Conservation (phyloP, 2,329 filamentous ascomycete species). For the Colletotrichum truncatum region DNA sequence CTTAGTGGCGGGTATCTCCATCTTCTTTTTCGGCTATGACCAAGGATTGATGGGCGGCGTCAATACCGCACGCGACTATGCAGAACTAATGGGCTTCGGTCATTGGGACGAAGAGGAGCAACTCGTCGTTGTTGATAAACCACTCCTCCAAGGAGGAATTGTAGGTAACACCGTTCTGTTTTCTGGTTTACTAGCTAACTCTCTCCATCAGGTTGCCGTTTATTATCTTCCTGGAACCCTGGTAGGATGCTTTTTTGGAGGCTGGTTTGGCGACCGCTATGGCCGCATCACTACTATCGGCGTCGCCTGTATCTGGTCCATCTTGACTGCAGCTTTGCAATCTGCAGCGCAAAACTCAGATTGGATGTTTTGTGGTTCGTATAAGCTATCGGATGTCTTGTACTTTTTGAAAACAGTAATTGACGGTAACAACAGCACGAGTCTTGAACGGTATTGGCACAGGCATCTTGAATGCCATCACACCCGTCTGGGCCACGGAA, state of each 20-base stretch:
- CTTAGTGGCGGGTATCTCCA: constrained; percentile 69
- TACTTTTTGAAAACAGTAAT: neutral
- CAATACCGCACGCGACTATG: constrained; percentile 72
- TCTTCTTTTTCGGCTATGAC: constrained; percentile 74
- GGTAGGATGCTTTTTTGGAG: constrained; percentile 69
- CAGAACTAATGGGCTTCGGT: constrained; percentile 71
- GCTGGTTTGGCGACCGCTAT: constrained; percentile 69
- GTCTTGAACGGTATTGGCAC: constrained; percentile 73
- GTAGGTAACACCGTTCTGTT: constrained; percentile 50
- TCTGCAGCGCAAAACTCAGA: constrained; percentile 70
- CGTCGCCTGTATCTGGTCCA: constrained; percentile 64
- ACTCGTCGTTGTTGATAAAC: constrained; percentile 59
- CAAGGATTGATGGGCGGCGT: constrained; percentile 71
- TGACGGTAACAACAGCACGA: constrained; percentile 52
- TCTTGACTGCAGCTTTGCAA: constrained; percentile 71
- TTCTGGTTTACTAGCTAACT: constrained; percentile 56
- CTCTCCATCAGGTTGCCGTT: constrained; percentile 33
- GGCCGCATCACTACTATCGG: constrained; percentile 73
- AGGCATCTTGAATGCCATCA: constrained; percentile 75
- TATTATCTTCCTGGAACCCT: constrained; percentile 66
- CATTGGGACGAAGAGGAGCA: constrained; percentile 59
- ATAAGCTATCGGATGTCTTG: constrained; percentile 32
- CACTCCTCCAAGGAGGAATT: constrained; percentile 69
- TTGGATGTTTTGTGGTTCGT: constrained; percentile 71
- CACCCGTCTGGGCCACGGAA: constrained; percentile 77